Conservation (phyloP, 495 filamentous ascomycete species). For the Chaetomium fimeti region DNA sequence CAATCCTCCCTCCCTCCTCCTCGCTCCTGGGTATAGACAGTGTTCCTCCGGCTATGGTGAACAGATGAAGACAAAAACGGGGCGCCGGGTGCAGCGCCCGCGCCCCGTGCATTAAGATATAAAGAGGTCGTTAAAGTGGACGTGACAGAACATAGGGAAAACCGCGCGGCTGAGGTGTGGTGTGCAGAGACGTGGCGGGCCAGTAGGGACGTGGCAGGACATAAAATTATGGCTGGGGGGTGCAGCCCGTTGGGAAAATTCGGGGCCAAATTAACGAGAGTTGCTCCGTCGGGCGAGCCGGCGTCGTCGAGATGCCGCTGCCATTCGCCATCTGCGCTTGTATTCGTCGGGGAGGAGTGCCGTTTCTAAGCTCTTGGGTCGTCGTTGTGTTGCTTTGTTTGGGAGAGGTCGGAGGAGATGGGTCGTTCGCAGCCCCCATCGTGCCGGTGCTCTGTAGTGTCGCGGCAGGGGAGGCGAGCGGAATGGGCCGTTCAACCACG, state of each 20-base stretch:
- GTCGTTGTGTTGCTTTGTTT: not conserved
- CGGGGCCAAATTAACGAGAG: not conserved
- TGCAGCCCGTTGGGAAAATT: not conserved
- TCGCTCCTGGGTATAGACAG: slow-evolving; percentile 19
- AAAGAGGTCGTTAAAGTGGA: slow-evolving; percentile 15
- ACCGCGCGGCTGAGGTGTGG: not conserved
- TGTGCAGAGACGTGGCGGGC: slow-evolving; percentile 6
- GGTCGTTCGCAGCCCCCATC: not conserved
- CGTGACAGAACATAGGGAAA: slow-evolving; percentile 12
- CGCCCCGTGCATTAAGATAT: slow-evolving; percentile 17
- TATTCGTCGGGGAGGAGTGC: not conserved
- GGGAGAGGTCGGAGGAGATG: not conserved
- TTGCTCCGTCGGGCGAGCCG: not conserved
- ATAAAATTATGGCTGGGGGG: not conserved
- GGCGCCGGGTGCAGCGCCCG: not conserved
- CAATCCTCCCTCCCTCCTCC: slow-evolving; percentile 1
- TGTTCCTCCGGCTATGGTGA: slow-evolving; percentile 13
- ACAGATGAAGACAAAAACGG: slow-evolving; percentile 12
- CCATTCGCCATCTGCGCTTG: not conserved
- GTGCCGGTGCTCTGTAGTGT: not conserved
- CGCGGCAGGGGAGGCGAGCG: no score
- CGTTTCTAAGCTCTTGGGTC: not conserved
- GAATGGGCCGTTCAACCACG: not conserved
- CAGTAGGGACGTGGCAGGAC: not conserved
- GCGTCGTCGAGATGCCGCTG: not conserved